phyloP scores from a whole-genome alignment of 352 stramenopile species.

The Bremia lactucae region DNA sequence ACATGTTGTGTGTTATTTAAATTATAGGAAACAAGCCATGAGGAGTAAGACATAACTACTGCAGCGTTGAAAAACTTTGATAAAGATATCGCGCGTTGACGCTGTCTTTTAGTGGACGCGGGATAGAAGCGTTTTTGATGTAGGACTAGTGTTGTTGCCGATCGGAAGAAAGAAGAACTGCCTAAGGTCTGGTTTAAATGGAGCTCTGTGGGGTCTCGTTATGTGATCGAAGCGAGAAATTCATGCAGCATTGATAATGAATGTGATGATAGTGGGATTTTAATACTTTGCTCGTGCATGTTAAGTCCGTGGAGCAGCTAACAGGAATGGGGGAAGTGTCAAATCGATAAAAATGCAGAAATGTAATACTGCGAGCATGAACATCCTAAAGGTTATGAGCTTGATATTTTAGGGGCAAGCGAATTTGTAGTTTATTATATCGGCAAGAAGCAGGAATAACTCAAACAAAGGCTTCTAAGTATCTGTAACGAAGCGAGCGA shows the following conservation, averaged over 20 bases:
- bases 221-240: constrained; percentile 21
- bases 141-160: constrained; percentile 9
- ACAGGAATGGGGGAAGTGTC: too few species aligned
- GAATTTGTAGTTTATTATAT: too few species aligned
- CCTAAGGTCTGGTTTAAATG: constrained; percentile 10
- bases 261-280: constrained; percentile 22
- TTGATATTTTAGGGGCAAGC: too few species aligned
- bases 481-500: too few species aligned
- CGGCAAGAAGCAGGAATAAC: too few species aligned
- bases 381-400: too few species aligned
- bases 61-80: constrained; percentile 11
- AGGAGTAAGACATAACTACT: constrained; percentile 18
- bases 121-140: too few species aligned
- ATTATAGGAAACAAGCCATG: constrained; percentile 24
- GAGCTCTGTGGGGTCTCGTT: constrained; percentile 8
- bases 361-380: too few species aligned
- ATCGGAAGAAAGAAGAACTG: constrained; percentile 10
- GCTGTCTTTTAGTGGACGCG: background rate
- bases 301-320: constrained; percentile 6
- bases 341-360: too few species aligned
- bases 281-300: constrained; percentile 14
- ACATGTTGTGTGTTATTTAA: constrained; percentile 25
- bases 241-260: constrained; percentile 23
- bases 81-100: constrained; percentile 6
- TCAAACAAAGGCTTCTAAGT: too few species aligned